Evolutionary conservation across 192 early-diverging fungal species (phyloP).

Genomic region (Chytriomyces confervae): DNA sequence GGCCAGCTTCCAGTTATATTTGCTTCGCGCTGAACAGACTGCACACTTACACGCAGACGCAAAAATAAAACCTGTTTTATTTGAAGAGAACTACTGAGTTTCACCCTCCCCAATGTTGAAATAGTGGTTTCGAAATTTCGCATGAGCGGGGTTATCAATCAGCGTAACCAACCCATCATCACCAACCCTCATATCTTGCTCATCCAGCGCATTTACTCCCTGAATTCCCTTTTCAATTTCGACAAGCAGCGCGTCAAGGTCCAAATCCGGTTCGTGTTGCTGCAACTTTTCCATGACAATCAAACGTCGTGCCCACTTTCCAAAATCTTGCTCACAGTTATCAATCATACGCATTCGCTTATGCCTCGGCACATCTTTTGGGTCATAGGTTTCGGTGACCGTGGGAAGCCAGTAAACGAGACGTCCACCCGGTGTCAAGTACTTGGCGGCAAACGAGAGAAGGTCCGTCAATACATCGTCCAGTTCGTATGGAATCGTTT

Average conservation of each 20-base stretch:
- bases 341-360: constrained; percentile 80
- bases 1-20: constrained; percentile 27
- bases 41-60: not conserved
- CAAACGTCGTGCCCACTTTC: constrained; percentile 87
- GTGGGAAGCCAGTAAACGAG: constrained; percentile 98
- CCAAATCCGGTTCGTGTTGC: constrained; percentile 36
- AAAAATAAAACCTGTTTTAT: not conserved
- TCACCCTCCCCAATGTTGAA: not conserved
- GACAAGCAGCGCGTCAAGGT: constrained; percentile 11
- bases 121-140: not conserved
- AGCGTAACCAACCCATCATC: constrained; percentile 16
- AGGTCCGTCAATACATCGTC: constrained; percentile 85
- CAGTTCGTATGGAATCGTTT: constrained; percentile 96
- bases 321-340: constrained; percentile 95
- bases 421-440: constrained; percentile 77
- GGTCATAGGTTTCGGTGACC: constrained; percentile 74
- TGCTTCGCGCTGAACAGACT: constrained; percentile 3
- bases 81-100: not conserved
- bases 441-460: constrained; percentile 78
- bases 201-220: not conserved
- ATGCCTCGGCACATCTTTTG: constrained; percentile 80
- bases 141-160: constrained; percentile 5
- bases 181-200: constrained; percentile 2
- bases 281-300: constrained; percentile 93
- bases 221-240: constrained; percentile 21